Conservation (phyloP, 2,329 filamentous ascomycete genomes). For the Fusarium sp. region DNA sequence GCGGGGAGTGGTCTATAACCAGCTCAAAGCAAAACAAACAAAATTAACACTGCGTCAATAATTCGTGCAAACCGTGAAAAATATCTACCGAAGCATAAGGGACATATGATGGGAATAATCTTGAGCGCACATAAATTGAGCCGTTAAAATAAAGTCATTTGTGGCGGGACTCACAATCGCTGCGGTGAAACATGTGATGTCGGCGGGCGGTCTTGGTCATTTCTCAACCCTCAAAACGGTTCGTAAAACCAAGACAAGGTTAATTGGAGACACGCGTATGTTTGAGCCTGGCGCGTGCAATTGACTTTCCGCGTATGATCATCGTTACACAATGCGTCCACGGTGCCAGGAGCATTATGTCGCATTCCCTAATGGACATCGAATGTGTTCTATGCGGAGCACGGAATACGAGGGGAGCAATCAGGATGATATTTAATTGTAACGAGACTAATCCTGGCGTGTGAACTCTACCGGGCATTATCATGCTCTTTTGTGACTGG, state of each 20-base stretch:
- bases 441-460: not conserved
- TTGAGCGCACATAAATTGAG: not conserved
- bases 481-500: constrained; percentile 6
- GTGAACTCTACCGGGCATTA: constrained; percentile 12
- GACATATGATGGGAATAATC: too few relatives aligned
- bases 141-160: constrained; percentile 7
- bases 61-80: too few relatives aligned
- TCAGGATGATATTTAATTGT: too few relatives aligned
- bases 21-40: too few relatives aligned
- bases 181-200: constrained; percentile 24
- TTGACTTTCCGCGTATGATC: constrained; percentile 8
- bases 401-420: too few relatives aligned
- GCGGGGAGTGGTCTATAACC: too few relatives aligned
- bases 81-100: too few relatives aligned
- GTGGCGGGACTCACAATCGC: not conserved
- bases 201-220: constrained; percentile 13
- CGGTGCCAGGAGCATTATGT: constrained; percentile 4
- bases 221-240: constrained; percentile 18
- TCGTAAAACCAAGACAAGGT: constrained; percentile 21
- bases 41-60: too few relatives aligned
- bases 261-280: constrained; percentile 22
- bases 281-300: constrained; percentile 16
- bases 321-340: not conserved
- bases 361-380: not conserved
- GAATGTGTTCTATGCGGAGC: not conserved